Base-by-base conservation (phyloP, 164 flowering plant species). In the Kingdonia uniflora region DNA sequence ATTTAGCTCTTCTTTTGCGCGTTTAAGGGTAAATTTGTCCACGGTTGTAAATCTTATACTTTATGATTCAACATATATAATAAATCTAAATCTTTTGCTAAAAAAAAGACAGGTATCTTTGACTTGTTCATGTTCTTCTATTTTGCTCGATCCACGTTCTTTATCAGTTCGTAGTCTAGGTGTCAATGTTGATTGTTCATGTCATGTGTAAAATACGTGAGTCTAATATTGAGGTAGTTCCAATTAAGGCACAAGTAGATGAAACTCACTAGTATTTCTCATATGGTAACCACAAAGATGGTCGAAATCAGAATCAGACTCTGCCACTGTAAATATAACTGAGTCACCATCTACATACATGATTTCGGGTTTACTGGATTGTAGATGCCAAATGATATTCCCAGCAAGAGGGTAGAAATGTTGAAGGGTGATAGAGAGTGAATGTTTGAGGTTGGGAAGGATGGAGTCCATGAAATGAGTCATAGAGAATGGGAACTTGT, bases 401-500 rank as follows among this genome's bases (percentile, higher is more conserved):
- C 49, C 49, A 45, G 49, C 49, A 16, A 19, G 22, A 45, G 49
- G 49, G 24, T 45, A 45, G 49, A 45, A 45, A 21, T 45, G 49
- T 45, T 45, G 49, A 21, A 45, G 49, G 19, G 49, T 20, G 20
- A 45, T 11, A 19, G 23, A 45, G 49, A 45, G 49, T 19, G 49
- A 45, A 8, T 45, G 19, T 45, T 45, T 45, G 23, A 45, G 19
- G 23, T 45, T 45, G 24, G 49, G 49, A 16, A 45, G 49, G 49
- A 19, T 19, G 11, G 49, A 16, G 49, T 45, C 14, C 13, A 45
- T 45, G 22, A 45, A 45, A 19, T 45, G 24, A 5, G 24, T 13
- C 22, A 3, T 45, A 16, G 49, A 19, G 20, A 14, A 5, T 11
- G 19, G 49, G 24, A 16, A 45, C 0, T 17, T 45, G 23, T 45